Percentiles rank a stretch among this genome's conserved stretches.
phyloP scores from a whole-genome alignment of 257 asterid genomes.

The Lithospermum erythrorhizon region DNA sequence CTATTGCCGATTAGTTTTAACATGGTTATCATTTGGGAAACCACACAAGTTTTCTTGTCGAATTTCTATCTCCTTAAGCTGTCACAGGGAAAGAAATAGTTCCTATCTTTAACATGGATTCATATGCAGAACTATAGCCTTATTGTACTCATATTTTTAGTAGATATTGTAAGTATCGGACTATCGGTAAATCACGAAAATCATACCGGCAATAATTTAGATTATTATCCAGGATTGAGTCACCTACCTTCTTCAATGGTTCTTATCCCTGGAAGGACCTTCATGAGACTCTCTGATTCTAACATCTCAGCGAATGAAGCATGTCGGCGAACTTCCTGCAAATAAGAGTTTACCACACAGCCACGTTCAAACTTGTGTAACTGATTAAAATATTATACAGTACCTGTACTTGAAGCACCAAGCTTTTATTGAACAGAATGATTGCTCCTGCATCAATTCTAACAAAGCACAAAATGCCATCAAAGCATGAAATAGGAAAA shows the following conservation, averaged over 20 bases:
- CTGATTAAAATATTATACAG: constrained; percentile 1
- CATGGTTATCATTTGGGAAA: background rate
- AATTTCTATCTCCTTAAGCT: no score
- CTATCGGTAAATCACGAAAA: background rate
- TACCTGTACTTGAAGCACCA: constrained; percentile 78
- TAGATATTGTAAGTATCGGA: background rate
- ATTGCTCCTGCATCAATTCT: constrained; percentile 49
- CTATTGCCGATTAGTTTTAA: background rate
- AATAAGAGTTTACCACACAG: background rate
- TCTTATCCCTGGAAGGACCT: constrained; percentile 73
- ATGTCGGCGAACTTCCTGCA: constrained; percentile 58
- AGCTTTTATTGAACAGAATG: constrained; percentile 62
- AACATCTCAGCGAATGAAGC: constrained; percentile 75
- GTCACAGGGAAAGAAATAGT: no score
- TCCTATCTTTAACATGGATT: no score
- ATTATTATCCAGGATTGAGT: background rate
- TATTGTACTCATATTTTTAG: background rate
- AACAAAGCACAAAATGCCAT: constrained; percentile 20
- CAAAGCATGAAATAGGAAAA: constrained; percentile 6
- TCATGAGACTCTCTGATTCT: constrained; percentile 48
- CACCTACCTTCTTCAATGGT: constrained; percentile 55
- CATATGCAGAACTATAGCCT: no score
- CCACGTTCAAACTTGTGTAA: constrained; percentile 5
- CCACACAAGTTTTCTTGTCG: no score
- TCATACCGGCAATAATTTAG: background rate